Conservation (phyloP, 2,329 filamentous ascomycete genomes). For the Colletotrichum horii region DNA sequence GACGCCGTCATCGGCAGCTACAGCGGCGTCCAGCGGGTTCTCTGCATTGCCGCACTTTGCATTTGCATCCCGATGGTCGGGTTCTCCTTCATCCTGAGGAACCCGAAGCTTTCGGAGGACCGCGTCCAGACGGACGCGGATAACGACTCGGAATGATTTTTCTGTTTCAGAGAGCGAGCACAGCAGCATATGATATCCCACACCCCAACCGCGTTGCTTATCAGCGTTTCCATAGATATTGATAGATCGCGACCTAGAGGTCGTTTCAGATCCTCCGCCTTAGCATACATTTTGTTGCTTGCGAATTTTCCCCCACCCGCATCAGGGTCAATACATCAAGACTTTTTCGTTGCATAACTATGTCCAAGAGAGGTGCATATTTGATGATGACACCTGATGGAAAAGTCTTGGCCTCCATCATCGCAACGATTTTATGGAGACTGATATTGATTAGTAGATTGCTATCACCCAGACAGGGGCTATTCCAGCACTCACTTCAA, state of each 20-base stretch:
- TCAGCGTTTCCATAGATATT: background rate
- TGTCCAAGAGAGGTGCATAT: no score
- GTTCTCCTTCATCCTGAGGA: slow-evolving; percentile 22
- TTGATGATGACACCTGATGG: no score
- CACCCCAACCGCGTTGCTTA: background rate
- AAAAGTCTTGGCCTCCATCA: no score
- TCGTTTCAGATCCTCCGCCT: background rate
- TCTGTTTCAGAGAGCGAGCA: background rate
- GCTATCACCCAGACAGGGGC: no score
- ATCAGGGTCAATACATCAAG: background rate
- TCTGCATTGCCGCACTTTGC: slow-evolving; percentile 25
- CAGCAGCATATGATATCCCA: background rate
- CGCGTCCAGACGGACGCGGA: slow-evolving; percentile 8
- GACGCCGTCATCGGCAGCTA: slow-evolving; percentile 24
- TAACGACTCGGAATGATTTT: background rate
- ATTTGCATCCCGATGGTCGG: slow-evolving; percentile 26
- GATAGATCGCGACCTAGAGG: background rate
- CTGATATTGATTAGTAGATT: no score
- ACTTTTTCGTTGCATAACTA: background rate
- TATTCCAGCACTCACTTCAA: no score
- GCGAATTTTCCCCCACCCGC: background rate
- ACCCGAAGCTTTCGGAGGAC: slow-evolving; percentile 22
- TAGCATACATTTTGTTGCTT: background rate
- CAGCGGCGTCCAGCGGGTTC: slow-evolving; percentile 19
- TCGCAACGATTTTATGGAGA: no score